Base-by-base conservation (phyloP, 2,329 filamentous ascomycete genomes). In the Chaetothyriales sp. region DNA sequence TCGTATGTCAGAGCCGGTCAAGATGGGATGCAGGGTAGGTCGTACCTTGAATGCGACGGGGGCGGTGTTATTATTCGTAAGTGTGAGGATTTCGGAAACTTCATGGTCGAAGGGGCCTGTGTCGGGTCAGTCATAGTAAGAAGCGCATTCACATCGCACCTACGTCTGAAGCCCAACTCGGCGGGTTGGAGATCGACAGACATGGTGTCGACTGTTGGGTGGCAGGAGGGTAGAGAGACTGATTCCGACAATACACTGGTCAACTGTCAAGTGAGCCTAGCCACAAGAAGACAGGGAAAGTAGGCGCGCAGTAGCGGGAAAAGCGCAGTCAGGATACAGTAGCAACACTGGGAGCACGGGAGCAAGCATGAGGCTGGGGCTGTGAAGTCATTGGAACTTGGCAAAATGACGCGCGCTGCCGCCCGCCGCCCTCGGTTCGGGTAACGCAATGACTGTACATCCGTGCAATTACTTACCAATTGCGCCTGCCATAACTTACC, bases 151-250 rank as follows among this genome's bases (percentile, higher is more conserved):
- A 54, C 54, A 48, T 60, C 50, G 25, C 49, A 61, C 69, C 59
- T 60, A 96, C 92, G 85, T 71, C 82, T 84, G 73, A 98, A 98
- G 73, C 81, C 85, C 66, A 98, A 81, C 78, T 96, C 92, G 61
- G 79, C 70, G 54, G 90, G 92, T 63, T 92, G 83, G 66, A 98
- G 86, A 63, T 95, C 86, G 73, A 98, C 84, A 62, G 90, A 93
- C 92, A 96, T 96, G 71, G 64, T 77, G 70, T 15, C 1, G 32
- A 15, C 2, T 5, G 28, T 2, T 9, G 50, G 53, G 8, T 9
- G 50, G 53, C 52, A 56, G 49, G 42, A 44, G 47, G 60, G 43
- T 48, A 51, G 54, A 19, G 39, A 46, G 44, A 47, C 46, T 51
- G 48, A 43, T 3, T 25, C 22, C 6, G 22, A 3, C 22, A 25